Conservation (phyloP, 345 rosid genomes). For the Trapa bicornis region DNA sequence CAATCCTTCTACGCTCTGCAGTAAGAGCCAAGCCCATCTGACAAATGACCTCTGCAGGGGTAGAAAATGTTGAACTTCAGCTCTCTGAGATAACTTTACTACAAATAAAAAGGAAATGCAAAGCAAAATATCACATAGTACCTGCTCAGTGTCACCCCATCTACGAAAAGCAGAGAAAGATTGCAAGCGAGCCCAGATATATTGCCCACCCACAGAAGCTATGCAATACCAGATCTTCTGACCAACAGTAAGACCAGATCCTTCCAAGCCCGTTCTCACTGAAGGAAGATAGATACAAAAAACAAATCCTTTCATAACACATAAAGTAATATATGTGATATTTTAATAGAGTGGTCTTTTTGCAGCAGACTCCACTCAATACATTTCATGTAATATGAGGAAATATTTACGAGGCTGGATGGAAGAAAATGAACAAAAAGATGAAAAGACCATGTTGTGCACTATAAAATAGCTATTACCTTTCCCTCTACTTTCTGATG, state of each 20-base stretch:
- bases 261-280: conserved; percentile 95
- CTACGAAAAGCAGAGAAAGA: conserved; percentile 93
- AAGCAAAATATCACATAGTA: conserved; percentile 4
- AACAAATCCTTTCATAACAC: background rate
- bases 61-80: conserved; percentile 1
- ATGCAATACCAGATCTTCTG: conserved; percentile 89
- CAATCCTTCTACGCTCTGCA: conserved; percentile 72
- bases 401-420: background rate
- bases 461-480: conserved; percentile 23
- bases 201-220: conserved; percentile 92
- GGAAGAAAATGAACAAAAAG: background rate
- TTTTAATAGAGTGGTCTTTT: background rate
- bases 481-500: conserved; percentile 30
- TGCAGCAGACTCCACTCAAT: background rate
- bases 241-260: conserved; percentile 72
- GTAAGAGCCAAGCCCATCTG: conserved; percentile 60
- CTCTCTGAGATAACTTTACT: background rate
- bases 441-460: background rate
- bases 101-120: background rate
- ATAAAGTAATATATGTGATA: background rate
- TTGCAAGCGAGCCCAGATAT: conserved; percentile 77
- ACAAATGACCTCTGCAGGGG: conserved; percentile 69
- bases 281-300: conserved; percentile 3
- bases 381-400: background rate
- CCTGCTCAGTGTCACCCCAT: conserved; percentile 98